Conservation (phyloP, 768 basidiomycete genomes). For the Chalciporus pseudorubinellus region DNA sequence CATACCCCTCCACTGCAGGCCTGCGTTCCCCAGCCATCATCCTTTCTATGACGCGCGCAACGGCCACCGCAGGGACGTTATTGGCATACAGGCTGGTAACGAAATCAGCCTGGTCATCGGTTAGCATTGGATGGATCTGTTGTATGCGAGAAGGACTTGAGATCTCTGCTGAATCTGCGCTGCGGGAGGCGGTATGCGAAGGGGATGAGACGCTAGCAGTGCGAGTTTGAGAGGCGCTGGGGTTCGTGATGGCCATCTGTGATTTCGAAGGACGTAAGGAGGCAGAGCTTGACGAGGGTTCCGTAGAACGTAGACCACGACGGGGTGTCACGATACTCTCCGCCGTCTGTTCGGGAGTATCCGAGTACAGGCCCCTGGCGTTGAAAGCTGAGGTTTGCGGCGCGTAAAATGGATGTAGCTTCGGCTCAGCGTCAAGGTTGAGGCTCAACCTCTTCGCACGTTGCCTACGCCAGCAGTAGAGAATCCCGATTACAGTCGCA, state of each 20-base stretch:
- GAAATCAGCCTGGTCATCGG: constrained; percentile 20
- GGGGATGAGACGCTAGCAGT: neutral
- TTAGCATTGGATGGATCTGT: constrained; percentile 10
- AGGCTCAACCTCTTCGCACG: neutral
- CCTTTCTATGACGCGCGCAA: constrained; percentile 20
- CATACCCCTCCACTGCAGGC: constrained; percentile 7
- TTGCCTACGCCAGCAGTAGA: constrained; percentile 5
- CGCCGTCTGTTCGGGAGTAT: neutral
- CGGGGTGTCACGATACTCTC: neutral
- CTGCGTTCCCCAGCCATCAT: constrained; percentile 17
- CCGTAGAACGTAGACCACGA: neutral
- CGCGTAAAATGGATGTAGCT: neutral
- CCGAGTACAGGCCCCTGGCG: neutral
- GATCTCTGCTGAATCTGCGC: neutral
- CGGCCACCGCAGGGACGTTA: constrained; percentile 14
- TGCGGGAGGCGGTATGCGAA: neutral
- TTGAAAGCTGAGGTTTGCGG: neutral
- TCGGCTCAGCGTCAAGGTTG: neutral
- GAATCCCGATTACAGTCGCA: neutral
- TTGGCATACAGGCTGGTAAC: constrained; percentile 13
- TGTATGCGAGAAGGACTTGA: constrained; percentile 1
- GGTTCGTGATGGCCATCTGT: neutral
- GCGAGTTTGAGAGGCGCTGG: neutral
- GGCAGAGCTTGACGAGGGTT: neutral
- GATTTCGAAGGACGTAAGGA: constrained; percentile 2